Base-by-base conservation (phyloP, 2,329 filamentous ascomycete species). In the Lachnellula subtilissima region DNA sequence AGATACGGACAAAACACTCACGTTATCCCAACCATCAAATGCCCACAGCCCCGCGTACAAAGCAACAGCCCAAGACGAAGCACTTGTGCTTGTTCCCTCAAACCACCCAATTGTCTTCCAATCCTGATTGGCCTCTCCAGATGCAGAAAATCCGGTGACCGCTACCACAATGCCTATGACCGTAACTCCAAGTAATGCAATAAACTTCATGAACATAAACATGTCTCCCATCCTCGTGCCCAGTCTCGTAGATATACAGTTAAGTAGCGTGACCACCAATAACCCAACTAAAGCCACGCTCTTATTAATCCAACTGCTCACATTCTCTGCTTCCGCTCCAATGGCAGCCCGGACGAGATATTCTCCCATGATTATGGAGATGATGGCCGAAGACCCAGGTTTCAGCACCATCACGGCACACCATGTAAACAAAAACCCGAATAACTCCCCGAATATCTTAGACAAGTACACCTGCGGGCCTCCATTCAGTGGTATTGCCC, bases 1-100 rank as follows among this genome's bases (percentile, higher is more conserved):
- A 39, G 32, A n/a, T 53, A 28, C 6, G 23, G 25, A 45, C 9
- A 9, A n/a, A 49, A 36, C 28, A 78, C 87, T 76, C 75, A 94
- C 91, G 72, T 99, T 99, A 70, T 99, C 94, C 94, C 94, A 99
- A 32, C 94, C 94, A 70, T 99, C 94, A 73, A 94, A 99, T 0
- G 94, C 94, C 94, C 94, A 99, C 5, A 99, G 79, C 8, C 94
- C 94, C 15, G 91, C 93, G 71, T 99, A 99, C 48, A 99, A 75
- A 0, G 94, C 94, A 48, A 99, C 88, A 3, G 94, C 94, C 89
- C 92, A 97, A 63, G 86, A 86, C 48, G 88, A 95, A 50, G 88
- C 80, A 69, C 92, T 88, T 14, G 78, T 83, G 61, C 83, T 90
- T 4, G 93, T 97, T 55, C 87, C 86, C 53, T 91, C 86, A 68